These are phyloP conservation scores for Metschnikowia anglica DNA, from an alignment of 805 yeast species.

Conservation along the genomic window DNA sequence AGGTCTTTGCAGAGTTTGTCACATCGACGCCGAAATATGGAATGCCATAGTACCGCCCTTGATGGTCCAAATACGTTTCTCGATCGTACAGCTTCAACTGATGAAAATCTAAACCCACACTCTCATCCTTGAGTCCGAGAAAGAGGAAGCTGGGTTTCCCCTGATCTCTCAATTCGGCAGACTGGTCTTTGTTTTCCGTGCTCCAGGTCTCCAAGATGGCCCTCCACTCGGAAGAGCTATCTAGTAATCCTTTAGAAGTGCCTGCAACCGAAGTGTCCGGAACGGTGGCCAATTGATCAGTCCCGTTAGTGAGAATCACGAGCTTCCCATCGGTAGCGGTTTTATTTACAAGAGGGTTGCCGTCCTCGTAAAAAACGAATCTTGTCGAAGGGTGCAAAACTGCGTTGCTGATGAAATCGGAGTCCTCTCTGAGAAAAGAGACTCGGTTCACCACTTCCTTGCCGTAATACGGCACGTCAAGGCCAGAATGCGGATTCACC, in stretches of 20 bases:
- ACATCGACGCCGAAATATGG: conserved; percentile 68
- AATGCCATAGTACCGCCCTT: conserved; percentile 53
- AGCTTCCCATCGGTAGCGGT: conserved; percentile 25
- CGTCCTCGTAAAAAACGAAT: conserved; percentile 44
- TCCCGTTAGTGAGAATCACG: conserved; percentile 38
- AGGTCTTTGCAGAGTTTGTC: conserved; percentile 43
- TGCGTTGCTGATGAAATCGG: conserved; percentile 48
- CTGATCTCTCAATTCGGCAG: conserved; percentile 40
- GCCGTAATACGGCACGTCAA: conserved; percentile 38
- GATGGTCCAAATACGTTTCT: conserved; percentile 42
- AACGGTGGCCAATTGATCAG: conserved; percentile 28
- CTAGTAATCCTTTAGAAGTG: conserved; percentile 25
- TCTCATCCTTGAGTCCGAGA: conserved; percentile 47
- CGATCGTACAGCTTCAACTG: conserved; percentile 28
- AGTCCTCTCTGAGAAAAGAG: conserved; percentile 59
- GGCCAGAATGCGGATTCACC: conserved; percentile 1
- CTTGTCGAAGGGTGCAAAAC: conserved; percentile 46
- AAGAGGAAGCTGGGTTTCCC: conserved; percentile 38
- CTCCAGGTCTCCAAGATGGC: conserved; percentile 24
- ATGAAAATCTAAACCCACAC: conserved; percentile 40
- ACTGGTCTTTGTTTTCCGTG: conserved; percentile 32
- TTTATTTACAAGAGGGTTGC: conserved; percentile 34
- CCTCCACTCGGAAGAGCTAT: conserved; percentile 16
- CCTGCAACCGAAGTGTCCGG: conserved; percentile 15
- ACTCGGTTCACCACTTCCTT: conserved; percentile 61